These are phyloP conservation scores for Jatropha podagrica DNA, from an alignment of 441 rosid species.

Conservation along the genomic window DNA sequence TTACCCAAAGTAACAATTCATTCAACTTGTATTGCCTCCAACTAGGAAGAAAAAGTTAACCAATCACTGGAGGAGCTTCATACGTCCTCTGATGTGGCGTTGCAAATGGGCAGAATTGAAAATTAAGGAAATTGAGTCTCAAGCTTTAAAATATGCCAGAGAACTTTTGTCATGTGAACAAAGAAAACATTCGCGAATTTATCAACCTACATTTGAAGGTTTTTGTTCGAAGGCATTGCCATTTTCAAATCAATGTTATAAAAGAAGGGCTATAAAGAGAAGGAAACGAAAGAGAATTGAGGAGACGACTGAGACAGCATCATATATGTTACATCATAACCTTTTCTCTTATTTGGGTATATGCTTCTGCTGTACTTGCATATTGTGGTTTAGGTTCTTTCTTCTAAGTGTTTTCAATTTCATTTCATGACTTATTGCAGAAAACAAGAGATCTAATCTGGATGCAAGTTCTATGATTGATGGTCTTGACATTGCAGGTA, in stretches of 20 bases:
- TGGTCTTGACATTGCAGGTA: conserved; percentile 59
- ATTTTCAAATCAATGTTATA: conserved; percentile 49
- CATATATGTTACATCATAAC: conserved; percentile 58
- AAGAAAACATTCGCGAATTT: conserved; percentile 41
- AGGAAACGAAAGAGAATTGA: conserved; percentile 76
- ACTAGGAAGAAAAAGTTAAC: conserved; percentile 89
- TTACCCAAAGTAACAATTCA: not conserved
- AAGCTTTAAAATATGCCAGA: conserved; percentile 55
- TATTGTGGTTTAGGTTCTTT: conserved; percentile 12
- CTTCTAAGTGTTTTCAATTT: not conserved
- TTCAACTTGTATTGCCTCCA: conserved; percentile 13
- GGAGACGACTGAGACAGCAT: conserved; percentile 48
- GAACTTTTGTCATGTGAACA: conserved; percentile 54
- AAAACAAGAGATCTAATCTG: conserved; percentile 54
- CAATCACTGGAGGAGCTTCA: conserved; percentile 77
- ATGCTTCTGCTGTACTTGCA: conserved; percentile 24
- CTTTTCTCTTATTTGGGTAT: conserved; percentile 78
- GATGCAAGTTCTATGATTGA: conserved; percentile 59
- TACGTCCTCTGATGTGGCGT: conserved; percentile 88
- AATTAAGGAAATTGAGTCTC: conserved; percentile 69
- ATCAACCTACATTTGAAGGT: conserved; percentile 50
- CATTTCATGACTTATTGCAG: conserved; percentile 41
- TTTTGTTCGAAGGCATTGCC: conserved; percentile 67
- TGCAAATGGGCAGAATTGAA: conserved; percentile 87
- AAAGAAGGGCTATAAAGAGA: conserved; percentile 63